Percentiles rank a stretch among this genome's conserved stretches.
Conservation (phyloP, 108 stramenopile genomes). For the Craspedostauros australis region DNA sequence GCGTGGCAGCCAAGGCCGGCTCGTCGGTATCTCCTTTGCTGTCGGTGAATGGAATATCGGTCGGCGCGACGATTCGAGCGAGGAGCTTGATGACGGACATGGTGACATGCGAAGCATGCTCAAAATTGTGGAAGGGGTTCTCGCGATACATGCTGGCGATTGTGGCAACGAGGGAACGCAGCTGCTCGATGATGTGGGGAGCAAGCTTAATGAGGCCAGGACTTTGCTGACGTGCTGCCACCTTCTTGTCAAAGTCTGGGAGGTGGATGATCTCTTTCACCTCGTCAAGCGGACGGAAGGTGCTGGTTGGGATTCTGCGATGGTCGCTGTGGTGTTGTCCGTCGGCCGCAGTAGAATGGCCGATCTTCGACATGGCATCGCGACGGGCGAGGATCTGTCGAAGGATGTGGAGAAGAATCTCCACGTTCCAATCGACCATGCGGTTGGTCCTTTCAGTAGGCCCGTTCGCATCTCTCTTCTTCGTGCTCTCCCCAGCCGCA, state of each 20-base stretch:
- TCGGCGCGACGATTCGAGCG: conserved; percentile 7
- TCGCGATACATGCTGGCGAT: conserved; percentile 39
- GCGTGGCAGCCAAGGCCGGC: not conserved
- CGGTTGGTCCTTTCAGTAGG: conserved; percentile 11
- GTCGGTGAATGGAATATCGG: not conserved
- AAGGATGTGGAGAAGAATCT: conserved; percentile 19
- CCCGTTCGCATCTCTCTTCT: too few relatives aligned
- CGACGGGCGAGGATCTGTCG: conserved; percentile 13
- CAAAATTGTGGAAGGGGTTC: conserved; percentile 46
- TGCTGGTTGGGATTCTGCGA: too few relatives aligned
- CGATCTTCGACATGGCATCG: not conserved
- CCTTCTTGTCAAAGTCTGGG: conserved; percentile 18
- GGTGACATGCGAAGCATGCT: conserved; percentile 24
- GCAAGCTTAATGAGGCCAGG: conserved; percentile 6
- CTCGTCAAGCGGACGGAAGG: conserved; percentile 13
- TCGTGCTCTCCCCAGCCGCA: too few relatives aligned
- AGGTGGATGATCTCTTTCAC: conserved; percentile 23
- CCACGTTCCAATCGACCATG: conserved; percentile 27
- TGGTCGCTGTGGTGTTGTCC: too few relatives aligned
- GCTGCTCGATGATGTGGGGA: conserved; percentile 13
- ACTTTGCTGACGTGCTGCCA: too few relatives aligned
- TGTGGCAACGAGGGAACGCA: conserved; percentile 17
- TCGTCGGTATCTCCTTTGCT: not conserved
- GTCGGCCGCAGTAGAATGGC: too few relatives aligned
- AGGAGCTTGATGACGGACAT: conserved; percentile 11